Percentiles rank a stretch among this genome's conserved stretches.
These are phyloP conservation scores for Maudiozyma saulgeensis DNA, from an alignment of 805 yeast genomes.

Conservation along the genomic window DNA sequence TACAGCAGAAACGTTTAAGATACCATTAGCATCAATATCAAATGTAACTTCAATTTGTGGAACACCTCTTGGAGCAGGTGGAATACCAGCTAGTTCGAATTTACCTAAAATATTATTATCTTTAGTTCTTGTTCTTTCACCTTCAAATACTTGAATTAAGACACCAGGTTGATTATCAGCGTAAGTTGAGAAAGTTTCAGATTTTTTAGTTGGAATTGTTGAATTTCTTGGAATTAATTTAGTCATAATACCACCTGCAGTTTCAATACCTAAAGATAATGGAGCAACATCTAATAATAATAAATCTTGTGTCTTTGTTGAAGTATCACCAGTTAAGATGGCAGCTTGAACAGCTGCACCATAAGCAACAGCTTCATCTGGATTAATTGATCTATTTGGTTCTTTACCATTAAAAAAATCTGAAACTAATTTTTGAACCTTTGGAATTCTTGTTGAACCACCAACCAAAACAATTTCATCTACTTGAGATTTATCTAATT, in stretches of 20 bases:
- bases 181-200: constrained; percentile 92
- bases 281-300: constrained; percentile 95
- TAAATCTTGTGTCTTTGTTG: constrained; percentile 92
- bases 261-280: constrained; percentile 93
- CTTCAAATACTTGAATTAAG: constrained; percentile 92
- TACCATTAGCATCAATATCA: constrained; percentile 96
- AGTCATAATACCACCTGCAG: constrained; percentile 99
- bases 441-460: constrained; percentile 98
- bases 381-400: constrained; percentile 93
- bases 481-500: constrained; percentile 80
- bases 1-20: constrained; percentile 88
- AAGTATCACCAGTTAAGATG: constrained; percentile 89
- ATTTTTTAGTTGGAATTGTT: constrained; percentile 94
- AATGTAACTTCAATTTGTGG: constrained; percentile 97
- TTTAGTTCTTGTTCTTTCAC: constrained; percentile 94
- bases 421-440: constrained; percentile 87
- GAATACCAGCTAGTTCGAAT: constrained; percentile 92
- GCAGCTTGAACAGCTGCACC: constrained; percentile 99
- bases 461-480: constrained; percentile 93
- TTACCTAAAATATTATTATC: constrained; percentile 96
- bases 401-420: constrained; percentile 97
- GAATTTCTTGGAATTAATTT: constrained; percentile 95
- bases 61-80: constrained; percentile 98
- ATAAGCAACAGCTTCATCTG: constrained; percentile 98
- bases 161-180: constrained; percentile 99